Base-by-base conservation (phyloP, 2,329 filamentous ascomycete genomes). In the Pseudogymnoascus sp. region DNA sequence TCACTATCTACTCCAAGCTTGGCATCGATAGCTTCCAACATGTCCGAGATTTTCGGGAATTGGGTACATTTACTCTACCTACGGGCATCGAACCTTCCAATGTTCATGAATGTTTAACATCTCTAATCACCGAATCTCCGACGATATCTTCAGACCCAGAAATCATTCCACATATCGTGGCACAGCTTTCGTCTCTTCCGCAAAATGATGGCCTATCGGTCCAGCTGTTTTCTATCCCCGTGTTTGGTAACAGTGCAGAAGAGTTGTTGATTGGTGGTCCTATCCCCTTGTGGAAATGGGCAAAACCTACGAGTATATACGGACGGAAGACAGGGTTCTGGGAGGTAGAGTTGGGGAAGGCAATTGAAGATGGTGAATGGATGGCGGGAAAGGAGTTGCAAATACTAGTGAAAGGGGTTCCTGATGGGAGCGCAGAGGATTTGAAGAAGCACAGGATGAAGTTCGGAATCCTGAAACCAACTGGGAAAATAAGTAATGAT, bases 321-420 rank as follows among this genome's bases (percentile, higher is more conserved):
- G 28, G 25, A 5, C 25, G 16, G 28, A 56, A 34, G 50, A 12
- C n/a, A 4, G 50, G 50, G 5, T 56, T 11, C 11, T 56, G 50
- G 50, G 28, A 56, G 34, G 3, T 36, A 21, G 50, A 56, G 28
- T 14, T 56, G 28, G 50, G 28, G 16, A 21, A 56, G 50, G 28
- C 50, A 12, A 56, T 56, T 56, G 50, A 56, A 36, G 50, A 56
- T 34, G 50, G 50, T 21, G 50, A 56, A 36, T 56, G 50, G 50
- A 18, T 11, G 16, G 50, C 50, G 1, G 50, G 50, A 34, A 56
- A 56, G 8, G 50, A 21, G 28, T 56, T 56, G 28, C 50, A 56
- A 56, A 56, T 56, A 34, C 50, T 56, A 14, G 50, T 21, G n/a
- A 34, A 34, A 10, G 50, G 25, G n/a, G 28, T 56, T 28, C 14